phyloP scores from a whole-genome alignment of 371 early-diverging fungal genomes.

The Smittium culicis region DNA sequence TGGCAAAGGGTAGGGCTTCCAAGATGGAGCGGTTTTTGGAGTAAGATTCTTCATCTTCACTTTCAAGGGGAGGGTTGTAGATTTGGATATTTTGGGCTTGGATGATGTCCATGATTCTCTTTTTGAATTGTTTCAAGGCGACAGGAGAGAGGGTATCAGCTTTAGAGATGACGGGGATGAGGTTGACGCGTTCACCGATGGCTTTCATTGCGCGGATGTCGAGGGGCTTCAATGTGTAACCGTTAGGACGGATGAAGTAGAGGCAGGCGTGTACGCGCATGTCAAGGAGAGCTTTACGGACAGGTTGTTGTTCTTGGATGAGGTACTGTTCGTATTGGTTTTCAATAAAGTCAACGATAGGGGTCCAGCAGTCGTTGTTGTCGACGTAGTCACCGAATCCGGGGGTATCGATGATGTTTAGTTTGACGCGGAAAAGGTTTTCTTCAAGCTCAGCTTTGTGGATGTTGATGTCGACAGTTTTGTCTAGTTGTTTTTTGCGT shows the following conservation, averaged over 20 bases:
- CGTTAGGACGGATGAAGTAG: conserved; percentile 95
- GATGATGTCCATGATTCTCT: conserved; percentile 81
- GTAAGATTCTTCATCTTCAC: conserved; percentile 70
- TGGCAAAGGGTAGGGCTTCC: conserved; percentile 85
- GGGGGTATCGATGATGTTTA: conserved; percentile 92
- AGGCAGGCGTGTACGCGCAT: conserved; percentile 96
- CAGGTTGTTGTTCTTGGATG: conserved; percentile 64
- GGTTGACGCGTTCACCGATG: conserved; percentile 82
- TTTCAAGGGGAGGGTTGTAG: conserved; percentile 70
- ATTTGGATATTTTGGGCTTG: conserved; percentile 88
- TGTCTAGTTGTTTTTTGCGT: conserved; percentile 63
- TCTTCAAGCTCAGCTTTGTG: conserved; percentile 91
- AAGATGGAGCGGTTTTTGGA: conserved; percentile 70
- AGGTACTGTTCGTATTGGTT: conserved; percentile 88
- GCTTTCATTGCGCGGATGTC: conserved; percentile 95
- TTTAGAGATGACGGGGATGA: conserved; percentile 86
- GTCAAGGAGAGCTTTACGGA: conserved; percentile 69
- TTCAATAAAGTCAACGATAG: conserved; percentile 91
- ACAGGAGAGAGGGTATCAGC: conserved; percentile 62
- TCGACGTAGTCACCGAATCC: conserved; percentile 93
- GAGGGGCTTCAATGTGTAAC: conserved; percentile 86
- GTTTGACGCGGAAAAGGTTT: conserved; percentile 83
- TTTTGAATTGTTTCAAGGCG: conserved; percentile 62
- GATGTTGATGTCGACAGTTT: conserved; percentile 89
- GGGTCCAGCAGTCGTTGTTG: conserved; percentile 83